A percentile compares a stretch with the other conserved stretches of the same genome.
Conservation (phyloP, 1,284 basidiomycete genomes). For the Abortiporus biennis region DNA sequence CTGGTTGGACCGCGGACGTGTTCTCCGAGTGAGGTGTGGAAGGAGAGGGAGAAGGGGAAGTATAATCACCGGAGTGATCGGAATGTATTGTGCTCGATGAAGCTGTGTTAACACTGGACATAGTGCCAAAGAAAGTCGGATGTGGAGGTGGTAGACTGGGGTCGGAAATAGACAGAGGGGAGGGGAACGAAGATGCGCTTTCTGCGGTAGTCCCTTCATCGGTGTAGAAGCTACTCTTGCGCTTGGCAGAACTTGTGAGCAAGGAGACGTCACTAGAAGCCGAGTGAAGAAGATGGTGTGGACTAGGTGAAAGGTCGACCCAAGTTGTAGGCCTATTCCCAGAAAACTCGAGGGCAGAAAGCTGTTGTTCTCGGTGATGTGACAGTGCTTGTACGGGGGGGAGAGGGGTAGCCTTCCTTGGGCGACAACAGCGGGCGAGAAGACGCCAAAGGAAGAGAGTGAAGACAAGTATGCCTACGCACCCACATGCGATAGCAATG, state of each 20-base stretch:
- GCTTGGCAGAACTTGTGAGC: constrained; percentile 17
- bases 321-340: constrained; percentile 19
- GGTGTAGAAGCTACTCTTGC: constrained; percentile 19
- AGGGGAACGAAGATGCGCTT: constrained; percentile 16
- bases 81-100: constrained; percentile 15
- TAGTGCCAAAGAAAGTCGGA: constrained; percentile 19
- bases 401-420: constrained; percentile 34
- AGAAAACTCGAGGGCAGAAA: constrained; percentile 26
- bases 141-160: constrained; percentile 19
- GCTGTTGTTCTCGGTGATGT: constrained; percentile 44
- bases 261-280: constrained; percentile 25
- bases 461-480: constrained; percentile 33
- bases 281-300: constrained; percentile 12
- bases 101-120: constrained; percentile 5
- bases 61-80: constrained; percentile 11
- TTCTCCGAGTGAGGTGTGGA: constrained; percentile 15
- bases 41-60: constrained; percentile 12
- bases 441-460: constrained; percentile 32
- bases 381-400: constrained; percentile 58
- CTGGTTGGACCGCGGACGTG: constrained; percentile 9
- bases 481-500: constrained; percentile 35
- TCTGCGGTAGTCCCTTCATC: constrained; percentile 23
- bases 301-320: constrained; percentile 13
- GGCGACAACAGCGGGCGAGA: constrained; percentile 27
- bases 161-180: constrained; percentile 15